Conservation (phyloP, 2,329 filamentous ascomycete genomes). For the Pseudogymnoascus sp. region DNA sequence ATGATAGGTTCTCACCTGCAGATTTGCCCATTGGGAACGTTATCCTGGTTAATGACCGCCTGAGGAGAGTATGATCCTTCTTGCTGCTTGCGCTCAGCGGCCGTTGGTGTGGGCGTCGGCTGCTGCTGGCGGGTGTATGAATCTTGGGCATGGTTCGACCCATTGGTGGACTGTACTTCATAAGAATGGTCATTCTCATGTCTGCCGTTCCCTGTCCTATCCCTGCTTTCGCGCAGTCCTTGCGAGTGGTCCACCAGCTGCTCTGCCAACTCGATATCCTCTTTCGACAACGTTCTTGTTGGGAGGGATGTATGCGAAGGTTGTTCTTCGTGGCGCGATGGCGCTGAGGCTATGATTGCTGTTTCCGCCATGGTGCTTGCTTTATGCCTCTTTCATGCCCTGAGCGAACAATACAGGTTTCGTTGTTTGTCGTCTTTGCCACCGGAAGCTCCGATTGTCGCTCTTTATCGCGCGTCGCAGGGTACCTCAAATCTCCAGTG, state of each 20-base stretch:
- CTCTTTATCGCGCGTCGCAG: not conserved
- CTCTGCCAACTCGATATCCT: constrained; percentile 22
- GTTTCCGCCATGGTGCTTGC: not conserved
- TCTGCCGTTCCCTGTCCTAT: not conserved
- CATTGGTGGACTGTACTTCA: not conserved
- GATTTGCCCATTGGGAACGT: constrained; percentile 49
- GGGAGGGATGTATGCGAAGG: constrained; percentile 10
- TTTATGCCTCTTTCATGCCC: constrained; percentile 3
- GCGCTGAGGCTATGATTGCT: constrained; percentile 3
- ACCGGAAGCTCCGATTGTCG: not conserved
- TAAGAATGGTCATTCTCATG: constrained; percentile 8
- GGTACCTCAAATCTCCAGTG: not conserved
- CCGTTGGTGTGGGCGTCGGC: not conserved
- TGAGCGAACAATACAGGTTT: not conserved
- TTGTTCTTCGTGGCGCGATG: not conserved
- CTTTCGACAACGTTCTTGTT: constrained; percentile 20
- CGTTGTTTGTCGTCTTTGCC: not conserved
- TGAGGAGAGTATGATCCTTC: constrained; percentile 6
- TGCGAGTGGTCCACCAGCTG: constrained; percentile 21
- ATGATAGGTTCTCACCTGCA: constrained; percentile 53
- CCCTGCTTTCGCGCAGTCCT: constrained; percentile 9
- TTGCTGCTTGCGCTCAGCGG: not conserved
- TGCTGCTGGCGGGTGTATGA: not conserved
- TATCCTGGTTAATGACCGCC: constrained; percentile 10
- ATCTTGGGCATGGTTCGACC: not conserved